Evolutionary conservation across 176 grass and related monocot species (phyloP).

Genomic region (Neostapfia colusana): DNA sequence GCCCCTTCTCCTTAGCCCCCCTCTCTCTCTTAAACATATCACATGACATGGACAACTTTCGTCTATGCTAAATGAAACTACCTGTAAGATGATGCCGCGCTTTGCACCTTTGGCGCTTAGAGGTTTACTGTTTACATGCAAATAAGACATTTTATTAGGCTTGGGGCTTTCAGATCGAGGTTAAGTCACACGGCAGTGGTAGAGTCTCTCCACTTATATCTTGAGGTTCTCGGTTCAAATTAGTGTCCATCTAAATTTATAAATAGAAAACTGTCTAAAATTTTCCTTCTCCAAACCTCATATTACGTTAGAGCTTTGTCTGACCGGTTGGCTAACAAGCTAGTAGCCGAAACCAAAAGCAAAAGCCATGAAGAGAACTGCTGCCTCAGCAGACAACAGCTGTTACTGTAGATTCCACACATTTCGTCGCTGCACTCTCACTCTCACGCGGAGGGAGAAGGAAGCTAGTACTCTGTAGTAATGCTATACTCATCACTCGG

Average conservation of each 20-base stretch:
- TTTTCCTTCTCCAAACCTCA: too few species aligned
- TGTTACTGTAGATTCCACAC: conserved; percentile 65
- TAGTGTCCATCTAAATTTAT: too few species aligned
- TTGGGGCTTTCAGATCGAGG: conserved; percentile 45
- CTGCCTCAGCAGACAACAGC: conserved; percentile 47
- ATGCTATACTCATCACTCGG: conserved; percentile 1
- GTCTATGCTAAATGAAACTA: conserved; percentile 37
- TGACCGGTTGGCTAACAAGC: conserved; percentile 26
- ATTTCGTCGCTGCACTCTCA: conserved; percentile 45
- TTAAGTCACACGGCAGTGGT: too few species aligned
- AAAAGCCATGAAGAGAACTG: conserved; percentile 41
- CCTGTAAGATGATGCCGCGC: conserved; percentile 41
- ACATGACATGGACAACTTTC: conserved; percentile 35
- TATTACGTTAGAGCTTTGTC: conserved; percentile 18
- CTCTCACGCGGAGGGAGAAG: conserved; percentile 37
- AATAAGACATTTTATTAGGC: conserved; percentile 28
- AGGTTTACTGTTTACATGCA: conserved; percentile 24
- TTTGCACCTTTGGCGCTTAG: conserved; percentile 29
- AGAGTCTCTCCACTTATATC: too few species aligned
- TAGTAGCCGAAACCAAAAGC: conserved; percentile 45
- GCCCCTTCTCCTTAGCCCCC: too few species aligned
- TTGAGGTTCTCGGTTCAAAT: too few species aligned
- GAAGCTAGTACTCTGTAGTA: background rate
- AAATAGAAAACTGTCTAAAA: too few species aligned
- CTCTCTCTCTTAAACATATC: conserved; percentile 34